phyloP scores from a whole-genome alignment of 164 flowering plant species.

The Malania oleifera region DNA sequence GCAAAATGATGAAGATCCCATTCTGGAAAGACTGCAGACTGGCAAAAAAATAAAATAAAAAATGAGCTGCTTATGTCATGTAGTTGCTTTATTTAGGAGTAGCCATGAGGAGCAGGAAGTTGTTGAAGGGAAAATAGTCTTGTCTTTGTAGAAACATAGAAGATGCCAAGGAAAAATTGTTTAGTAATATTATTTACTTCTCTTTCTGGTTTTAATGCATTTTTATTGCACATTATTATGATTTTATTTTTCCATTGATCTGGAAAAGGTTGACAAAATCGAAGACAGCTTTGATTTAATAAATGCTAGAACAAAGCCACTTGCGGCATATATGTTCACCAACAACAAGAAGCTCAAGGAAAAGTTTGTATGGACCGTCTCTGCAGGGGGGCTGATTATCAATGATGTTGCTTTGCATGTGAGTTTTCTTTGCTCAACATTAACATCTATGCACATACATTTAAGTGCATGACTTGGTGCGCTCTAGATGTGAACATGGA shows the following conservation, averaged over 20 bases:
- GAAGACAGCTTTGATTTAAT: constrained; percentile 67
- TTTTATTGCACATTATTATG: neutral
- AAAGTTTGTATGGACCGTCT: constrained; percentile 49
- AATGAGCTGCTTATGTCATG: too few species aligned
- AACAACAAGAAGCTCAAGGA: constrained; percentile 64
- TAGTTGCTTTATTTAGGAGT: too few species aligned
- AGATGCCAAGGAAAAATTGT: too few species aligned
- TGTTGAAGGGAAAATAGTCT: too few species aligned
- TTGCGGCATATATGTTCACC: constrained; percentile 90
- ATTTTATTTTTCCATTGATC: constrained; percentile 4
- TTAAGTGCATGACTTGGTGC: neutral
- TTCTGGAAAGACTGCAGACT: too few species aligned
- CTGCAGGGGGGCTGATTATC: constrained; percentile 76
- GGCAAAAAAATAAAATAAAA: too few species aligned
- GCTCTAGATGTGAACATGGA: too few species aligned
- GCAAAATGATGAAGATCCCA: too few species aligned
- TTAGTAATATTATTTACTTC: neutral
- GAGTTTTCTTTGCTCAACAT: constrained; percentile 14
- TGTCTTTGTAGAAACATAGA: too few species aligned
- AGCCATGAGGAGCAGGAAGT: too few species aligned
- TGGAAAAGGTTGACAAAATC: constrained; percentile 60
- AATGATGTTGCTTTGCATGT: constrained; percentile 80
- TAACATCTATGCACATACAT: neutral
- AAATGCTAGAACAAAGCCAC: constrained; percentile 72
- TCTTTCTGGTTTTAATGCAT: neutral